Percentiles rank a stretch among this genome's conserved stretches.
Evolutionary conservation across 345 rosid species (phyloP).

Genomic region (Diplotaxis tenuifolia): DNA sequence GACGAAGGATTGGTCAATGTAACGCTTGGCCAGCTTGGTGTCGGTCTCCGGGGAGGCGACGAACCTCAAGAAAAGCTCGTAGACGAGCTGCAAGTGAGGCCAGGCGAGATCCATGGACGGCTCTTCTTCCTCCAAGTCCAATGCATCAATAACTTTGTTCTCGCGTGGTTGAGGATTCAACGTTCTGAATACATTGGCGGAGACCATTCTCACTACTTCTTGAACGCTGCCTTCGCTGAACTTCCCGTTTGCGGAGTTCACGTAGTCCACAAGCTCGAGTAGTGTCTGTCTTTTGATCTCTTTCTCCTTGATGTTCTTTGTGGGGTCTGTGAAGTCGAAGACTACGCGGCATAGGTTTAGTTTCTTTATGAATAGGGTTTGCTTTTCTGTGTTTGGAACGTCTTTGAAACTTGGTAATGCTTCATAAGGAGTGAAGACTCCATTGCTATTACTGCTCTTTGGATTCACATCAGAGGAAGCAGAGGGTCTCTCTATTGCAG

Average conservation of each 20-base stretch:
- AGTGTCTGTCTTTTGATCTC: constrained; percentile 70
- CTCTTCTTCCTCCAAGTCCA: constrained; percentile 75
- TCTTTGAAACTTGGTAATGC: constrained; percentile 64
- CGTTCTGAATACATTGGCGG: constrained; percentile 59
- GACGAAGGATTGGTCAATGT: constrained; percentile 62
- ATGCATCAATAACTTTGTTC: constrained; percentile 54
- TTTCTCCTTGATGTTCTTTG: constrained; percentile 60
- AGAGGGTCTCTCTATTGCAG: constrained; percentile 30
- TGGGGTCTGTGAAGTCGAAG: constrained; percentile 65
- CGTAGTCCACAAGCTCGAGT: constrained; percentile 70
- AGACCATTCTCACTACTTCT: constrained; percentile 62
- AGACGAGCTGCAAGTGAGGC: constrained; percentile 77
- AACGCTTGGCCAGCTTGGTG: constrained; percentile 66
- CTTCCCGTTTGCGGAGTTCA: constrained; percentile 54
- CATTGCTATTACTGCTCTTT: constrained; percentile 38
- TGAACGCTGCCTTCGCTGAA: constrained; percentile 54
- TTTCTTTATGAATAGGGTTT: constrained; percentile 50
- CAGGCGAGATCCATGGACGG: constrained; percentile 73
- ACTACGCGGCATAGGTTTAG: constrained; percentile 53
- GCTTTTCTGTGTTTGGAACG: constrained; percentile 60
- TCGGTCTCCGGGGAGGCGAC: constrained; percentile 76
- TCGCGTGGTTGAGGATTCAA: constrained; percentile 62
- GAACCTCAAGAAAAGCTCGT: constrained; percentile 69
- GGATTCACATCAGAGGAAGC: constrained; percentile 37
- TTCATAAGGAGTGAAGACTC: constrained; percentile 47